phyloP scores from a whole-genome alignment of 2,329 filamentous ascomycete species.

The Pseudocercospora ulei region DNA sequence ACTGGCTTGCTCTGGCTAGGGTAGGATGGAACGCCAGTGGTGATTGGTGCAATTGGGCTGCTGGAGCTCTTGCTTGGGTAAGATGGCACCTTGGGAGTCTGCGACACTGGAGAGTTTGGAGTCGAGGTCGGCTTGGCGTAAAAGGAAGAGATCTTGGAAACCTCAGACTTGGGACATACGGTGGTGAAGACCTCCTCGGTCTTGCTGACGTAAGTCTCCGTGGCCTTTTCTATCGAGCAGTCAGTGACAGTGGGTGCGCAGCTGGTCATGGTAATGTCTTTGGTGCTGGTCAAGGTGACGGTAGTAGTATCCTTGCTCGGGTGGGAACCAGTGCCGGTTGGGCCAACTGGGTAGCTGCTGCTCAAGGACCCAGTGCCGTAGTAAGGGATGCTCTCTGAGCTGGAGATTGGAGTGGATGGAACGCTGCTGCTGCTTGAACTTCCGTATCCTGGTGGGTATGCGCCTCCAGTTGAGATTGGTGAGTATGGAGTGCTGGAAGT shows the following conservation, averaged over 20 bases:
- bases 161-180: conserved; percentile 22
- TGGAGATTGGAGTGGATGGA: conserved; percentile 5
- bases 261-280: conserved; percentile 23
- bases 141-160: conserved; percentile 16
- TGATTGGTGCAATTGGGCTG: conserved; percentile 12
- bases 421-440: conserved; percentile 10
- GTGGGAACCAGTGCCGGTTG: conserved; percentile 10
- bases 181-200: conserved; percentile 24
- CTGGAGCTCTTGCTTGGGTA: conserved; percentile 19
- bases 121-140: conserved; percentile 14
- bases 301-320: conserved; percentile 18
- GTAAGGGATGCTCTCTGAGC: conserved; percentile 5
- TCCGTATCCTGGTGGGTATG: conserved; percentile 11
- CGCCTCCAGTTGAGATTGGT: conserved; percentile 9
- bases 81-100: conserved; percentile 6
- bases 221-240: conserved; percentile 20
- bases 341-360: conserved; percentile 13
- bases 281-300: conserved; percentile 20
- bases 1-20: conserved; percentile 18
- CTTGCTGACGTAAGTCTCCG: conserved; percentile 19
- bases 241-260: conserved; percentile 19
- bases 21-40: conserved; percentile 19
- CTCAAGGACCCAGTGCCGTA: conserved; percentile 7
- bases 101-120: conserved; percentile 12
- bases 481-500: conserved; percentile 13